Evolutionary conservation across 192 early-diverging fungal genomes (phyloP).

Genomic region (Mortierella antarctica): DNA sequence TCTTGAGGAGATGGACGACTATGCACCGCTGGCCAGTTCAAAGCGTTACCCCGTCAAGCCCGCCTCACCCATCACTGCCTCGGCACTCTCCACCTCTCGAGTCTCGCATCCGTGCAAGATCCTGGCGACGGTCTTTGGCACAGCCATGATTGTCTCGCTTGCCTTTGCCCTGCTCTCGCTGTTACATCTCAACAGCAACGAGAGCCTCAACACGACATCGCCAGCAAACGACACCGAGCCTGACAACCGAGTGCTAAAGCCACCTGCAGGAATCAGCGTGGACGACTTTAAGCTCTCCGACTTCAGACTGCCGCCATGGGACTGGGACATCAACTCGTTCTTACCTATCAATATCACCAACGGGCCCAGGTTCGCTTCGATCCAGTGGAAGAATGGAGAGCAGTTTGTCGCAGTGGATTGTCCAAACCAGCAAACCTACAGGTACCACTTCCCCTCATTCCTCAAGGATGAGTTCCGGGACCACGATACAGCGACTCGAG

Average conservation of each 20-base stretch:
- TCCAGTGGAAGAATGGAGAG: slow-evolving; percentile 40
- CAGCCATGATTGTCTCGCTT: slow-evolving; percentile 21
- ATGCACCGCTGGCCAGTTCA: slow-evolving; percentile 27
- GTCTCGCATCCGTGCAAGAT: slow-evolving; percentile 32
- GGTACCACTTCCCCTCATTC: slow-evolving; percentile 41
- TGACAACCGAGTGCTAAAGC: slow-evolving; percentile 26
- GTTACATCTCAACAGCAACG: slow-evolving; percentile 20
- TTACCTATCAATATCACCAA: slow-evolving; percentile 35
- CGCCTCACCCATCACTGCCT: background rate
- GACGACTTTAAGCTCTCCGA: slow-evolving; percentile 28
- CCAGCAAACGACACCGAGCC: slow-evolving; percentile 4
- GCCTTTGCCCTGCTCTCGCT: slow-evolving; percentile 40
- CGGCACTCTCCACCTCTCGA: background rate
- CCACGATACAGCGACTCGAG: slow-evolving; percentile 10
- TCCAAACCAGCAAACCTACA: slow-evolving; percentile 13
- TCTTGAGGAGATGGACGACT: slow-evolving; percentile 15
- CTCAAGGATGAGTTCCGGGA: slow-evolving; percentile 19
- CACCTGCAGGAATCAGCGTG: slow-evolving; percentile 29
- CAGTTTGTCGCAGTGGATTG: slow-evolving; percentile 33
- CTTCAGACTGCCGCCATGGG: slow-evolving; percentile 39
- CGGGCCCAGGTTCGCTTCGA: slow-evolving; percentile 28
- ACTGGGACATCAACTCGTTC: slow-evolving; percentile 38
- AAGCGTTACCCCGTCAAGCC: slow-evolving; percentile 3
- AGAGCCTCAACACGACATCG: background rate
- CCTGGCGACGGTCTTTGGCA: slow-evolving; percentile 30